A percentile compares a stretch with the other conserved stretches of the same genome.
Evolutionary conservation across 2,329 filamentous ascomycete species (phyloP).

Genomic region (Fusarium chlamydosporum): DNA sequence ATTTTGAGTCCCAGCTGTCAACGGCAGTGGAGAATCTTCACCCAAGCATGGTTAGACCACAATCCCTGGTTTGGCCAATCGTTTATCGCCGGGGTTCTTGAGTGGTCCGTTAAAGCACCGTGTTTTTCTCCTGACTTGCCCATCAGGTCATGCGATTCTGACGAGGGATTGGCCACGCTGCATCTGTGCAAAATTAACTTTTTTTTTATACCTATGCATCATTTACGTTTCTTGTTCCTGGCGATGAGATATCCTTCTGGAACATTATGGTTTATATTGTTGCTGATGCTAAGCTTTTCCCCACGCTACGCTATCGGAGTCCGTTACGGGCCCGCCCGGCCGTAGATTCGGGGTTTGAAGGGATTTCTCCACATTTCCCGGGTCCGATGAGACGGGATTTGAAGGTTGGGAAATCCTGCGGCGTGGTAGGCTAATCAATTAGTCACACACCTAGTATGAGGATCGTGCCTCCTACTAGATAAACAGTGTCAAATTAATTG

Average conservation of each 20-base stretch:
- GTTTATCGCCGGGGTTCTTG: not conserved
- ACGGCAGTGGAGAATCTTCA: conserved; percentile 6
- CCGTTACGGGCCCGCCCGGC: conserved; percentile 13
- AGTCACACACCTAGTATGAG: not conserved
- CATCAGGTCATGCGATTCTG: not conserved
- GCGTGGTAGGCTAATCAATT: not conserved
- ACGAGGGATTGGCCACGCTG: not conserved
- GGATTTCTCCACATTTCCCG: conserved; percentile 10
- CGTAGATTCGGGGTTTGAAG: not conserved
- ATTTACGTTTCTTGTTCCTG: not conserved
- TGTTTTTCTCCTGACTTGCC: not conserved
- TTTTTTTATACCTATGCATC: too few species aligned
- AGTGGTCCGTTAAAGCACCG: not conserved
- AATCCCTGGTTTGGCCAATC: not conserved
- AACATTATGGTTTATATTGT: not conserved
- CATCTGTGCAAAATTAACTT: not conserved
- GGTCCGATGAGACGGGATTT: not conserved
- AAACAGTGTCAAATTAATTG: not conserved
- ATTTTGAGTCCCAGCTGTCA: conserved; percentile 18
- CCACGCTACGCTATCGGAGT: conserved; percentile 15
- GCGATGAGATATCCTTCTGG: not conserved
- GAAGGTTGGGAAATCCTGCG: not conserved
- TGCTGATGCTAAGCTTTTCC: not conserved
- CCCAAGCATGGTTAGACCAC: not conserved
- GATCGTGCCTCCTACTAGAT: too few species aligned